phyloP scores from a whole-genome alignment of 2,329 filamentous ascomycete species.

The Tricladium varicosporioides region DNA sequence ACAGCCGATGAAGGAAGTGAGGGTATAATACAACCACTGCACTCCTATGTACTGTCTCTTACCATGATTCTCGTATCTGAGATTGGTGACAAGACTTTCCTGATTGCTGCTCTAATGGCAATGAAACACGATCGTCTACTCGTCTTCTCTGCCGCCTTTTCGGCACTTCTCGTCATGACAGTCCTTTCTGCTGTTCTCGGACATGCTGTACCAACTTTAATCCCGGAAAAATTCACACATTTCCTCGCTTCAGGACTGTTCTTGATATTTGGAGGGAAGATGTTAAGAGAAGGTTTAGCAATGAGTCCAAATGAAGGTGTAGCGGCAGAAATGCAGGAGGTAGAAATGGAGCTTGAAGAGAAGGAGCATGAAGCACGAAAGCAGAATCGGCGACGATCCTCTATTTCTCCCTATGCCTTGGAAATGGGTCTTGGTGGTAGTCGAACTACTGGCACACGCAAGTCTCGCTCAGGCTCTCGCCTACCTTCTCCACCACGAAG shows the following conservation, averaged over 20 bases:
- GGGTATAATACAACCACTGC: slow-evolving; percentile 73
- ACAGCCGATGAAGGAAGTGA: slow-evolving; percentile 42
- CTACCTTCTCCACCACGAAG: slow-evolving; percentile 79
- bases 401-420: slow-evolving; percentile 71
- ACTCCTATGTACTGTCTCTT: slow-evolving; percentile 88
- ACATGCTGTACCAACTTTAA: slow-evolving; percentile 84
- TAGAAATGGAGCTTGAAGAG: slow-evolving; percentile 89
- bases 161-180: slow-evolving; percentile 90
- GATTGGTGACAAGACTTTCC: slow-evolving; percentile 97
- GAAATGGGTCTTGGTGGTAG: slow-evolving; percentile 71
- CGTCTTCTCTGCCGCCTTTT: slow-evolving; percentile 93
- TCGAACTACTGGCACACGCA: slow-evolving; percentile 55
- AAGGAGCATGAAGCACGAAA: slow-evolving; percentile 78
- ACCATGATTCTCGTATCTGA: slow-evolving; percentile 98
- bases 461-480: slow-evolving; percentile 70
- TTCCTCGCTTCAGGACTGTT: slow-evolving; percentile 84
- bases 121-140: slow-evolving; percentile 95
- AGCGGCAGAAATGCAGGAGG: slow-evolving; percentile 95
- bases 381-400: slow-evolving; percentile 62
- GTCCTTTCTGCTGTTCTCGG: slow-evolving; percentile 89
- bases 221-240: slow-evolving; percentile 88
- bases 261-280: slow-evolving; percentile 80
- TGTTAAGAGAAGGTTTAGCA: slow-evolving; percentile 80
- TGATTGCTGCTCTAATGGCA: slow-evolving; percentile 95
- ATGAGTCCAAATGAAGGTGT: slow-evolving; percentile 92